These are phyloP conservation scores for Gaultheria prostrata DNA, from an alignment of 148 eudicot species.

Conservation along the genomic window DNA sequence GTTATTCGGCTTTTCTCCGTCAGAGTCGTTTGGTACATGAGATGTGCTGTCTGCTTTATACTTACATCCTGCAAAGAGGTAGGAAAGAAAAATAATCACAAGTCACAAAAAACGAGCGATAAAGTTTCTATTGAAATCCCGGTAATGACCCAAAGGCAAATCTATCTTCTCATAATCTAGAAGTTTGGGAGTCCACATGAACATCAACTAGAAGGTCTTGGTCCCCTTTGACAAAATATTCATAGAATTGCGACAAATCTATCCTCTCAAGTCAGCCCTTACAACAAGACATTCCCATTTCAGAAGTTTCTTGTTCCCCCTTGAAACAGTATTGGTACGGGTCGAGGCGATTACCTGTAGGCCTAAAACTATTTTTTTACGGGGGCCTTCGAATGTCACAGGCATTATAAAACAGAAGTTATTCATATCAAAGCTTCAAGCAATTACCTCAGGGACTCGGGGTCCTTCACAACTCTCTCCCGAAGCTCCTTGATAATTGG, in stretches of 20 bases:
- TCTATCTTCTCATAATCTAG: too few relatives aligned
- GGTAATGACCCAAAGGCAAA: too few relatives aligned
- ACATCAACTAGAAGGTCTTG: not conserved
- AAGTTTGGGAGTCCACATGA: not conserved
- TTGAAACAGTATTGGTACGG: not conserved
- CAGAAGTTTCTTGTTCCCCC: not conserved
- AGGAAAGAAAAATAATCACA: not conserved
- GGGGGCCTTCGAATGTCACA: not conserved
- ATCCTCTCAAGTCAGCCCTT: not conserved
- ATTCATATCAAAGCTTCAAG: not conserved
- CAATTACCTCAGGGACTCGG: conserved; percentile 77
- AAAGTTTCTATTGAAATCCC: too few relatives aligned
- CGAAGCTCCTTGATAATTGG: conserved; percentile 89
- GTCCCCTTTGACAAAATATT: not conserved
- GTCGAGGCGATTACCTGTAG: not conserved
- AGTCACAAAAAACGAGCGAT: not conserved
- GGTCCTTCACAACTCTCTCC: conserved; percentile 68
- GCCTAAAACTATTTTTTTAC: not conserved
- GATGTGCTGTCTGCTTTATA: conserved; percentile 71
- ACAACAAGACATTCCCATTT: not conserved
- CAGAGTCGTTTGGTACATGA: conserved; percentile 89
- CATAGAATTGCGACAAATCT: not conserved
- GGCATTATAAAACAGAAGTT: not conserved
- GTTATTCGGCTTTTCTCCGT: conserved; percentile 95
- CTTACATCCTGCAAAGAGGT: conserved; percentile 49